Percentiles rank a stretch among this genome's conserved stretches.
Evolutionary conservation across 768 basidiomycete genomes (phyloP).

Genomic region (Multifurca ochricompacta): DNA sequence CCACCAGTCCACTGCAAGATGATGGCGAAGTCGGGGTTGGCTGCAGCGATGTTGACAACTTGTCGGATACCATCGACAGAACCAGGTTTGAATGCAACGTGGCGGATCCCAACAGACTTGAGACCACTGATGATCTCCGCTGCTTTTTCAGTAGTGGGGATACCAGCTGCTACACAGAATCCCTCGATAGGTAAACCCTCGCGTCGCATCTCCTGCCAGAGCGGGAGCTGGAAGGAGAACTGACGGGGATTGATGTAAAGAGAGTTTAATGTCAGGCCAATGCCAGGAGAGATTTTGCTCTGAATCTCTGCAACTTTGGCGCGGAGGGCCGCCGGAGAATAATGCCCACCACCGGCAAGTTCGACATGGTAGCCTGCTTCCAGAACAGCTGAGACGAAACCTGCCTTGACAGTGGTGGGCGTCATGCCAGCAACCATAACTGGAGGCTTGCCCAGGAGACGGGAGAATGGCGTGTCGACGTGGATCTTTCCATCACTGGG

Average conservation of each 20-base stretch:
- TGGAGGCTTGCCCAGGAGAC: conserved; percentile 91
- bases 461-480: conserved; percentile 94
- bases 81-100: conserved; percentile 97
- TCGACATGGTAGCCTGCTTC: conserved; percentile 95
- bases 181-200: conserved; percentile 96
- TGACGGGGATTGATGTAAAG: conserved; percentile 98
- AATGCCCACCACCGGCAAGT: conserved; percentile 96
- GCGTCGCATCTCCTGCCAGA: conserved; percentile 96
- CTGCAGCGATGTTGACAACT: conserved; percentile 89
- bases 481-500: conserved; percentile 91
- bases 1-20: conserved; percentile 99
- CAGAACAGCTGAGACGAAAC: conserved; percentile 89
- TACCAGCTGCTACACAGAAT: conserved; percentile 98
- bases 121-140: conserved; percentile 90
- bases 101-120: conserved; percentile 79
- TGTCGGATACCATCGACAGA: conserved; percentile 97
- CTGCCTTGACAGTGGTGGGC: conserved; percentile 90
- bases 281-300: conserved; percentile 71
- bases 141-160: conserved; percentile 95
- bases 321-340: conserved; percentile 83
- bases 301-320: conserved; percentile 91
- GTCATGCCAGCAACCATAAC: conserved; percentile 99
- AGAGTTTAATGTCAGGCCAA: conserved; percentile 89
- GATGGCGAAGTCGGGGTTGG: conserved; percentile 93
- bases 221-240: conserved; percentile 92